Percentiles rank a stretch among this genome's conserved stretches.
Conservation (phyloP, 129 eudicot genomes). For the Gnaphalium uliginosum region DNA sequence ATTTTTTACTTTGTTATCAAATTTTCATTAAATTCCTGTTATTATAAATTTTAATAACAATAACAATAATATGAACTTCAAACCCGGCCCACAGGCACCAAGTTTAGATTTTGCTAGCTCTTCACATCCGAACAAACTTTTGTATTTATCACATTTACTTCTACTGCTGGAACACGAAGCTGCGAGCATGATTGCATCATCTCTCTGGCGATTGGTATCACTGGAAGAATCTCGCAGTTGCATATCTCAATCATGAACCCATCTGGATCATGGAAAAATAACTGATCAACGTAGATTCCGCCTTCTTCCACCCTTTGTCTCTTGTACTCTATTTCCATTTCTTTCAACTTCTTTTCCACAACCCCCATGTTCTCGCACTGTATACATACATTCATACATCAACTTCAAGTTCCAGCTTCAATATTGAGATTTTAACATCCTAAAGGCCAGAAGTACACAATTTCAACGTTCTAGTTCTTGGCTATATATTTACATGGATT, state of each 20-base stretch:
- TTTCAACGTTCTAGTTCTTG: no score
- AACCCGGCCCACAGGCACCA: constrained; percentile 16
- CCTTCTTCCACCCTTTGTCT: constrained; percentile 80
- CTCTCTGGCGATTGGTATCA: constrained; percentile 79
- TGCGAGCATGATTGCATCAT: constrained; percentile 76
- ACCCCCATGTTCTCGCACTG: constrained; percentile 92
- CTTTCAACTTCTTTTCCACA: constrained; percentile 84
- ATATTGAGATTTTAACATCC: background rate
- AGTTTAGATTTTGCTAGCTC: background rate
- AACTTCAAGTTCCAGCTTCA: background rate
- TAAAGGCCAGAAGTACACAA: no score
- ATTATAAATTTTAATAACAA: background rate
- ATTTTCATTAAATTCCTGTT: background rate
- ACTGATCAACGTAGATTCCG: constrained; percentile 74
- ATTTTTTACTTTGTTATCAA: background rate
- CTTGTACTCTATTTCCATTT: constrained; percentile 69
- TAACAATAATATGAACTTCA: background rate
- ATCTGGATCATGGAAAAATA: constrained; percentile 95
- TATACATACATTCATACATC: background rate
- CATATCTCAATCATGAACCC: constrained; percentile 98
- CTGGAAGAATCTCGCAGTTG: constrained; percentile 85
- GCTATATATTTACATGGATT: no score
- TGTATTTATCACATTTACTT: constrained; percentile 14
- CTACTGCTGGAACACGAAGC: constrained; percentile 35
- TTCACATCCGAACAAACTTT: constrained; percentile 31